phyloP scores from a whole-genome alignment of 345 rosid species.

The Psidium friedrichsthalianum region DNA sequence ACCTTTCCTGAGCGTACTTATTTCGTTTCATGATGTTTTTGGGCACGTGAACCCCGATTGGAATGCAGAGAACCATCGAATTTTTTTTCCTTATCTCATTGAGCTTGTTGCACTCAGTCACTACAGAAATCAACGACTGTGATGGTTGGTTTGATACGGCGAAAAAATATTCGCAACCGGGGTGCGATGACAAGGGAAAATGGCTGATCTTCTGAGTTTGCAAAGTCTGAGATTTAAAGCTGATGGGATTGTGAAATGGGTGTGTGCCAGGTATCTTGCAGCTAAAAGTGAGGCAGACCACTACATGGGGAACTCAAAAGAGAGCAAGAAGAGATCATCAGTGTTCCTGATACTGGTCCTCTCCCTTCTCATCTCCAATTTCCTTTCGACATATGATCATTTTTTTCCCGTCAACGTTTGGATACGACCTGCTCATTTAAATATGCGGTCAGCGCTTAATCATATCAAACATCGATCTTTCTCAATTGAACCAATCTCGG shows the following conservation, averaged over 20 bases:
- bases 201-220: not conserved
- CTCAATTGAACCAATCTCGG: not conserved
- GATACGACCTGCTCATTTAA: not conserved
- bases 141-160: not conserved
- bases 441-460: not conserved
- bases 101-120: not conserved
- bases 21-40: not conserved
- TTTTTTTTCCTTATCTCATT: not conserved
- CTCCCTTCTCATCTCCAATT: not conserved
- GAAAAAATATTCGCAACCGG: not conserved
- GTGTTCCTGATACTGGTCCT: slow-evolving; percentile 70
- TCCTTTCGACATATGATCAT: not conserved
- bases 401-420: not conserved
- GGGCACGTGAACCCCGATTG: not conserved
- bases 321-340: slow-evolving; percentile 74
- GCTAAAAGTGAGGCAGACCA: slow-evolving; percentile 95
- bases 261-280: slow-evolving; percentile 57
- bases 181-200: not conserved
- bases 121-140: not conserved
- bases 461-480: not conserved
- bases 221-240: not conserved
- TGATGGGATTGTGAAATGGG: not conserved
- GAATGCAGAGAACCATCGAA: not conserved
- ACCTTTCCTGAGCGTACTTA: not conserved
- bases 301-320: slow-evolving; percentile 60